Conservation (phyloP, 2,329 filamentous ascomycete species). For the Fusarium sp. region DNA sequence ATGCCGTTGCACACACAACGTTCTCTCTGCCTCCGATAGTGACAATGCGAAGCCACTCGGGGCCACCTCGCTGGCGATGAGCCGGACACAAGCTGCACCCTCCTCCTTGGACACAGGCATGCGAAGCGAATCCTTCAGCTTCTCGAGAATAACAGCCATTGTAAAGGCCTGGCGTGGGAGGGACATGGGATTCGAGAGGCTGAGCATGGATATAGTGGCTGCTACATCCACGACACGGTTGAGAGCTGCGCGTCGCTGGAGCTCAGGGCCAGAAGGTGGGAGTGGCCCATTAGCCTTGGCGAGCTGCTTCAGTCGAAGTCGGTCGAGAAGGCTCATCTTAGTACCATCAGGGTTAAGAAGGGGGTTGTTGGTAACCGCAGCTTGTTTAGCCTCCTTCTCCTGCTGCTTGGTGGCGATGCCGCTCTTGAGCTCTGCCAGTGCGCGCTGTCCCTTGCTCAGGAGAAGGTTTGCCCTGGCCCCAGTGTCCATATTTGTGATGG, state of each 20-base stretch:
- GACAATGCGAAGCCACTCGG: conserved; percentile 67
- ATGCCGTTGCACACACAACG: conserved; percentile 65
- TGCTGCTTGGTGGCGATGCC: conserved; percentile 67
- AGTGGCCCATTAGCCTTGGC: conserved; percentile 67
- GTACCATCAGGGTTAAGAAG: conserved; percentile 57
- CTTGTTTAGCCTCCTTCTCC: conserved; percentile 55
- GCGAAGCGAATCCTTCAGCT: conserved; percentile 75
- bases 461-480: conserved; percentile 64
- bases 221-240: conserved; percentile 77
- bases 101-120: conserved; percentile 67
- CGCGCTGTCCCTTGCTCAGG: conserved; percentile 74
- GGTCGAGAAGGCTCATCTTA: conserved; percentile 79
- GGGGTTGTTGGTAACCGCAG: conserved; percentile 46
- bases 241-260: conserved; percentile 73
- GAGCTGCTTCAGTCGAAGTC: conserved; percentile 78
- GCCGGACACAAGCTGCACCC: conserved; percentile 60
- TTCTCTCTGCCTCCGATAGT: conserved; percentile 66
- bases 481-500: conserved; percentile 48
- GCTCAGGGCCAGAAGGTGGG: conserved; percentile 67
- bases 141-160: conserved; percentile 71
- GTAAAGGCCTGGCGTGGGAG: conserved; percentile 73
- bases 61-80: conserved; percentile 66
- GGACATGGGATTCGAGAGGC: conserved; percentile 60
- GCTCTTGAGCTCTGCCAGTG: conserved; percentile 76
- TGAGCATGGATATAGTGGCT: conserved; percentile 75